Evolutionary conservation across 768 basidiomycete genomes (phyloP), one percentile per base, ranked within the genome.

Genomic region (Leccinum disarticulatum): DNA sequence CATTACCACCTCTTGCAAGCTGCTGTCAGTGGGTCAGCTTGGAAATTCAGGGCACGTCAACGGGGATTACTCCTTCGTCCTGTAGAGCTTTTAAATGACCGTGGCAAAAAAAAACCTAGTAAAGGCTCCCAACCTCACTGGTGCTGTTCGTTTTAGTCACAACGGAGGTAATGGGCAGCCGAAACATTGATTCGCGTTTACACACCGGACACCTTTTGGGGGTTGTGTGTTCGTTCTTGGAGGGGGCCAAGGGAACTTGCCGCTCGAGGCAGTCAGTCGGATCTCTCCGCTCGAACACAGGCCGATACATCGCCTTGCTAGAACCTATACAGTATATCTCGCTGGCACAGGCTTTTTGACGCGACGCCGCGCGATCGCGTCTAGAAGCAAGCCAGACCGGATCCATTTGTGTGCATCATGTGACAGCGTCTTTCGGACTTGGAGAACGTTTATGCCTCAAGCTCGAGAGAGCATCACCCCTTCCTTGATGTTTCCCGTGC

Each of bases 21-120:
- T 57, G 17, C 52, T 55, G 64, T 58, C 64, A 64, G 38, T 56
- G 58, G 46, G 48, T 58, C 61, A 51, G 30, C 63, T 63, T 46
- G 43, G 49, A 72, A 66, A 63, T 67, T 68, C 70, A 71, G 70
- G 70, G 69, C 61, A 30, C n/a, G 11, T 46, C 43, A 56, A 58
- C 70, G 71, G 71, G 71, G 71, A 72, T 73, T 72, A 72, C 71
- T 62, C 63, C 48, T 65, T 65, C 43, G 55, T 19, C n/a, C 19
- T 46, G 57, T 70, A 55, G 62, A 56, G 43, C 62, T 56, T 57
- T 62, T 49, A 64, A 61, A 65, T 64, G 30, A 61, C 47, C 60
- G 60, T 70, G 70, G 60, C 57, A 64, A 52, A 53, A 53, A 61
- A 25, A 38, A 55, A 13, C 33, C 33, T 13, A 33, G n/a, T 54